Evolutionary conservation across 768 basidiomycete genomes (phyloP).

Genomic region (Austroboletus festivus): DNA sequence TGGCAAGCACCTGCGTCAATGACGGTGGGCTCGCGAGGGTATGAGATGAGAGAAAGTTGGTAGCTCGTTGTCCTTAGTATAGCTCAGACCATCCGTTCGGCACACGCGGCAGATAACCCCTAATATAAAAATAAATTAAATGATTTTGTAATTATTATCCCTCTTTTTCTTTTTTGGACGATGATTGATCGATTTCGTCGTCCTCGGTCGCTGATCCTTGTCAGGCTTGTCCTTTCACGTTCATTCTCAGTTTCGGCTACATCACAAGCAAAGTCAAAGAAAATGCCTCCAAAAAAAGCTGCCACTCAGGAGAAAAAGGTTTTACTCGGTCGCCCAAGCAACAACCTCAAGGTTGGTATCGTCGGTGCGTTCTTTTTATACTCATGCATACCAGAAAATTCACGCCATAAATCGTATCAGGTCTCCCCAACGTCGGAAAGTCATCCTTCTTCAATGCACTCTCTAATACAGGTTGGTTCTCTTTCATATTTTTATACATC

Average conservation of each 20-base stretch:
- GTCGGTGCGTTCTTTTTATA: conserved; percentile 67
- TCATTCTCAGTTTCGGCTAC: conserved; percentile 38
- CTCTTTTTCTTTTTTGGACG: conserved; percentile 7
- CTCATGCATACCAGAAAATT: neutral
- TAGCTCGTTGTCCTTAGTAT: neutral
- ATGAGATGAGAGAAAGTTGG: neutral
- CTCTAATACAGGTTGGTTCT: conserved; percentile 74
- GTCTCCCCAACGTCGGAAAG: conserved; percentile 96
- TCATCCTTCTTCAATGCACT: conserved; percentile 99
- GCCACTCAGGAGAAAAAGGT: conserved; percentile 74
- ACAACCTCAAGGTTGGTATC: conserved; percentile 98
- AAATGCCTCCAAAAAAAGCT: conserved; percentile 92
- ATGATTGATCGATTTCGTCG: conserved; percentile 34
- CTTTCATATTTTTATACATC: neutral
- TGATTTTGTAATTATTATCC: neutral
- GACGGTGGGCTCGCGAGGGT: neutral
- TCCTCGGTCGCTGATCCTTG: conserved; percentile 12
- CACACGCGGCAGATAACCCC: conserved; percentile 22
- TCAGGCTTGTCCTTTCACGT: conserved; percentile 17
- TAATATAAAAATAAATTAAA: neutral
- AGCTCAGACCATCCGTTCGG: conserved; percentile 6
- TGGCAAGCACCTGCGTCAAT: conserved; percentile 5
- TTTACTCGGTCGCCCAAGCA: conserved; percentile 86
- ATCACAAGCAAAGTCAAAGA: conserved; percentile 46
- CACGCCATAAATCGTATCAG: conserved; percentile 38